Conservation (phyloP, 768 basidiomycete species). For the Boletellus emodensis region DNA sequence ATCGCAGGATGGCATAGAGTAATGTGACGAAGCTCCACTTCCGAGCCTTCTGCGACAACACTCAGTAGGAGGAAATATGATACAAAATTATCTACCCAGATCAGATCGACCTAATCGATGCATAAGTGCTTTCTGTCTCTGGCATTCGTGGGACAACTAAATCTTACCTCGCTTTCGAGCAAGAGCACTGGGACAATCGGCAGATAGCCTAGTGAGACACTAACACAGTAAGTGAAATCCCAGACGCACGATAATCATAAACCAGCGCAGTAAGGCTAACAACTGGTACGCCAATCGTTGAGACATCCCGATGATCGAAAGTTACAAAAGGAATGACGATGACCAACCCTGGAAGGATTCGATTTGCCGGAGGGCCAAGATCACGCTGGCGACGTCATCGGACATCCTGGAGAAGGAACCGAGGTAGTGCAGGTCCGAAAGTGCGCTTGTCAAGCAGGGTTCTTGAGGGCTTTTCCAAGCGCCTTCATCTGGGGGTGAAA, state of each 20-base stretch:
- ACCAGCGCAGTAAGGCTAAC: slow-evolving; percentile 8
- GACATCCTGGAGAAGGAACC: slow-evolving; percentile 1
- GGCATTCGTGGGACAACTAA: background rate
- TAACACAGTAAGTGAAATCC: background rate
- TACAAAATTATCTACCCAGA: slow-evolving; percentile 6
- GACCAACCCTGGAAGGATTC: slow-evolving; percentile 7
- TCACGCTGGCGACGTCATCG: background rate
- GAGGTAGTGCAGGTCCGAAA: background rate
- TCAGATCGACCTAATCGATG: slow-evolving; percentile 11
- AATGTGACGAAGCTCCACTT: slow-evolving; percentile 15
- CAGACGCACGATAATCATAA: slow-evolving; percentile 16
- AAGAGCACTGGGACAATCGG: slow-evolving; percentile 7
- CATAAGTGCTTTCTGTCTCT: background rate
- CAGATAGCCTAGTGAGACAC: background rate
- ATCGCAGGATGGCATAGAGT: slow-evolving; percentile 16
- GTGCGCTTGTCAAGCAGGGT: background rate
- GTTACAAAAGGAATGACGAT: background rate
- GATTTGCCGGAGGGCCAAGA: slow-evolving; percentile 7
- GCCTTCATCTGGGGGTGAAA: too few relatives aligned
- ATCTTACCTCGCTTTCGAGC: too few relatives aligned
- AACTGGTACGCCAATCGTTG: slow-evolving; percentile 1
- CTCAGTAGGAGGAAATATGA: background rate
- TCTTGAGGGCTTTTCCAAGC: background rate
- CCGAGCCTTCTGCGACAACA: slow-evolving; percentile 5
- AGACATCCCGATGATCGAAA: background rate